These are phyloP conservation scores for Hypericum androsaemum DNA, from an alignment of 345 rosid species.

Conservation along the genomic window DNA sequence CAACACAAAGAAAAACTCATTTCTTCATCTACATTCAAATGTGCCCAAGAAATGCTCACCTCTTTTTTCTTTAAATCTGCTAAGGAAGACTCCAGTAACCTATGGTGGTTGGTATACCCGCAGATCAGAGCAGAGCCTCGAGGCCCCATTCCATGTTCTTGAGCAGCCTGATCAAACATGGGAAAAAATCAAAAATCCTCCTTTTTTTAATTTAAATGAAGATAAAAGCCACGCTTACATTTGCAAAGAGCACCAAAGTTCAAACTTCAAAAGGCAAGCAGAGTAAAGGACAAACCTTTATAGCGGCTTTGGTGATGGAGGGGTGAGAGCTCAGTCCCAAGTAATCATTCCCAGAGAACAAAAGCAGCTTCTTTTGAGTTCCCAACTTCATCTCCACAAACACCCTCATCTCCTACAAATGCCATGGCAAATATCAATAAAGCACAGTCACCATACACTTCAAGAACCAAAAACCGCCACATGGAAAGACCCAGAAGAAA, in stretches of 20 bases:
- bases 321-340: conserved; percentile 93
- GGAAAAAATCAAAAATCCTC: neutral
- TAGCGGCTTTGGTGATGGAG: conserved; percentile 62
- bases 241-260: conserved; percentile 2
- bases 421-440: too few relatives aligned
- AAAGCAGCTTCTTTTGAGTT: conserved; percentile 53
- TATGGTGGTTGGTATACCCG: conserved; percentile 84
- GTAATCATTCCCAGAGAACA: conserved; percentile 96
- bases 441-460: too few relatives aligned
- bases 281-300: conserved; percentile 33
- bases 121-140: conserved; percentile 92
- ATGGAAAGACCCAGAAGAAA: too few relatives aligned
- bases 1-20: too few relatives aligned
- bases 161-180: conserved; percentile 52
- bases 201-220: too few relatives aligned
- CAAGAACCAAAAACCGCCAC: too few relatives aligned
- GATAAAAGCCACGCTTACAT: neutral
- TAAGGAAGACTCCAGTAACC: conserved; percentile 67
- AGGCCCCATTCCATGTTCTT: conserved; percentile 93
- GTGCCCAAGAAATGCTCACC: conserved; percentile 31
- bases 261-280: neutral
- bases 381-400: conserved; percentile 18
- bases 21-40: too few relatives aligned
- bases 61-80: conserved; percentile 84
- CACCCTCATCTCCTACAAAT: conserved; percentile 53